Evolutionary conservation across 2,329 filamentous ascomycete genomes (phyloP).

Genomic region (Lithohypha guttulata): DNA sequence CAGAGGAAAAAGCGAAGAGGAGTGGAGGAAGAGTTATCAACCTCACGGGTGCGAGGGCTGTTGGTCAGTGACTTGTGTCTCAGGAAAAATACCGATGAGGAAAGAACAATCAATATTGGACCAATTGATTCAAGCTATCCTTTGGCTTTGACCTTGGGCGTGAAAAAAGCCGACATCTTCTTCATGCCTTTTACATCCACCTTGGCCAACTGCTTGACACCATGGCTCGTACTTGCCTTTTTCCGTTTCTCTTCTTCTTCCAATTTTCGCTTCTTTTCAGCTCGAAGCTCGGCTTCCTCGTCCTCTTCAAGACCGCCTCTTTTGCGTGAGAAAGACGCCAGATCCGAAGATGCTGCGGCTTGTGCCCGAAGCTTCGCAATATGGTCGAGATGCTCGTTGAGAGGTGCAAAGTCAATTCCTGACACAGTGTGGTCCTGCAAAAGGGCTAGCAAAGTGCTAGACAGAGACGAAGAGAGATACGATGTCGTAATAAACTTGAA

Average conservation of each 20-base stretch:
- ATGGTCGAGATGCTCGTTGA: conserved; percentile 59
- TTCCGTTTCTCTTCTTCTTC: conserved; percentile 84
- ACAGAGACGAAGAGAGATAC: conserved; percentile 35
- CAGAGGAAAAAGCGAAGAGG: conserved; percentile 23
- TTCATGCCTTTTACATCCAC: conserved; percentile 89
- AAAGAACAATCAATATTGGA: no score
- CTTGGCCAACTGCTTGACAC: conserved; percentile 72
- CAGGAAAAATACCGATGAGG: no score
- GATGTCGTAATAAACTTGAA: conserved; percentile 41
- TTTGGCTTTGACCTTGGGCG: conserved; percentile 40
- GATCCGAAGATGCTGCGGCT: conserved; percentile 55
- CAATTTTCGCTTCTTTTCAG: conserved; percentile 72
- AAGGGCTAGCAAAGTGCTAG: conserved; percentile 28
- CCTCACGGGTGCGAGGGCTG: background rate
- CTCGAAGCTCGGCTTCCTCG: conserved; percentile 38
- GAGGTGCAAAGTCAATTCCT: conserved; percentile 55
- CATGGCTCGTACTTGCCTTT: conserved; percentile 63
- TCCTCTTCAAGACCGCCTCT: conserved; percentile 33
- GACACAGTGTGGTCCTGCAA: conserved; percentile 30
- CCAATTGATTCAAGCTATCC: background rate
- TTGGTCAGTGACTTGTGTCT: conserved; percentile 1
- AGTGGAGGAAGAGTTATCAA: conserved; percentile 4
- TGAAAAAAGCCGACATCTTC: conserved; percentile 93
- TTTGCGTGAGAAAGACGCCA: conserved; percentile 36
- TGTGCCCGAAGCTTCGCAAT: conserved; percentile 60